Conservation (phyloP, 2,329 filamentous ascomycete genomes). For the Fusarium albosuccineum region DNA sequence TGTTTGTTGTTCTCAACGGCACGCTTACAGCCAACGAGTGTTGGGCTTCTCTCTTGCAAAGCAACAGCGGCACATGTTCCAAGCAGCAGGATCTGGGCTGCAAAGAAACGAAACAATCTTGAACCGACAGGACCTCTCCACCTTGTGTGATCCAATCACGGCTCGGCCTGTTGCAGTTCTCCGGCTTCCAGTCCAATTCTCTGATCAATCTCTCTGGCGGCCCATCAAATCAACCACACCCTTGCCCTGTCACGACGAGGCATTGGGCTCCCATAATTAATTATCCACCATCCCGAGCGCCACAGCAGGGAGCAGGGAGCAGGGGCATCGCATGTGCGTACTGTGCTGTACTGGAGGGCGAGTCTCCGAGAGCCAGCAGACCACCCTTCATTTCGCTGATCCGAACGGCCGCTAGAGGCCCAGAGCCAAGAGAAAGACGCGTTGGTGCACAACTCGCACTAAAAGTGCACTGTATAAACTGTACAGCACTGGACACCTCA, state of each 20-base stretch:
- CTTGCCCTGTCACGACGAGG: constrained; percentile 24
- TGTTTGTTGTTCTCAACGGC: not conserved
- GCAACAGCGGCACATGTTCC: not conserved
- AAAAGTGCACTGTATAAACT: constrained; percentile 8
- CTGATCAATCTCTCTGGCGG: not conserved
- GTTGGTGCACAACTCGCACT: constrained; percentile 2
- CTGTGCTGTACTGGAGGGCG: not conserved
- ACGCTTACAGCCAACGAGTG: constrained; percentile 12
- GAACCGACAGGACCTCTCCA: not conserved
- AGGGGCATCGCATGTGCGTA: not conserved
- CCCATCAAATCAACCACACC: constrained; percentile 12
- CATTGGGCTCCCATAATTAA: constrained; percentile 8
- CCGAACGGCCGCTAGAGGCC: constrained; percentile 23
- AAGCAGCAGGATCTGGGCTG: not conserved
- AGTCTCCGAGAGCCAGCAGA: constrained; percentile 23
- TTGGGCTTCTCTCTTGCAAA: constrained; percentile 8
- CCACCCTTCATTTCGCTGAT: constrained; percentile 43
- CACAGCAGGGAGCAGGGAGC: constrained; percentile 23
- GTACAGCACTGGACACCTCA: too few species aligned
- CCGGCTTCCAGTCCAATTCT: constrained; percentile 20
- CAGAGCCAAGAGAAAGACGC: constrained; percentile 18
- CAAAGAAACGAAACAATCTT: constrained; percentile 41
- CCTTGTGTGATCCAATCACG: constrained; percentile 32
- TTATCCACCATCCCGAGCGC: constrained; percentile 23
- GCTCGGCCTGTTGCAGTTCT: constrained; percentile 18